These are phyloP conservation scores for Eruca vesicaria DNA, from an alignment of 441 rosid genomes.

Conservation along the genomic window DNA sequence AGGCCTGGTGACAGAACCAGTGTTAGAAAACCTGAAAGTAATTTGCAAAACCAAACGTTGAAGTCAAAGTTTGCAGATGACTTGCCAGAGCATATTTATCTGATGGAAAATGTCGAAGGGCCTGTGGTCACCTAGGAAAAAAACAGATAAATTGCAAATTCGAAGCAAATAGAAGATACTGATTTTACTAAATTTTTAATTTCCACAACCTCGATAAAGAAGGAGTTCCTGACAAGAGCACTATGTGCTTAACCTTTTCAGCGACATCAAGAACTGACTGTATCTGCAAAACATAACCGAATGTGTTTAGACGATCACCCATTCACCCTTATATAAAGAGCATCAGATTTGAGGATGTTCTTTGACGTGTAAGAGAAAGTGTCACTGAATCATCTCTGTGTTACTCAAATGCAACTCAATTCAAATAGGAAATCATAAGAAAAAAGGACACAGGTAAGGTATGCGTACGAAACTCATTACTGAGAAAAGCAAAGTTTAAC, in stretches of 20 bases:
- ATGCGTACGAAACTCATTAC: background rate
- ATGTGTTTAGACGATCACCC: conserved; percentile 17
- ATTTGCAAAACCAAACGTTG: conserved; percentile 18
- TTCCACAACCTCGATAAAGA: conserved; percentile 91
- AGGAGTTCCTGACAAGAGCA: conserved; percentile 94
- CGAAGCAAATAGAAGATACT: conserved; percentile 10
- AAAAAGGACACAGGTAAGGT: background rate
- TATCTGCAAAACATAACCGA: conserved; percentile 47
- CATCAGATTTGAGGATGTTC: conserved; percentile 6
- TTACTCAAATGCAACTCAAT: background rate
- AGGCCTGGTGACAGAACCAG: conserved; percentile 65
- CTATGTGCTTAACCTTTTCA: conserved; percentile 68
- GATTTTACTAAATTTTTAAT: conserved; percentile 12
- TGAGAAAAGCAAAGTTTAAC: background rate
- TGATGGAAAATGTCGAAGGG: conserved; percentile 97
- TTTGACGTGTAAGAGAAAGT: conserved; percentile 6
- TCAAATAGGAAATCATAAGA: background rate
- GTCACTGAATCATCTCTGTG: conserved; percentile 15
- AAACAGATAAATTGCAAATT: conserved; percentile 20
- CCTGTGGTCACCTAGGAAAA: conserved; percentile 70
- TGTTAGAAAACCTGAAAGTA: conserved; percentile 20
- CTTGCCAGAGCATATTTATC: conserved; percentile 92
- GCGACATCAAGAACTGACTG: conserved; percentile 83
- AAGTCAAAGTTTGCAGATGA: conserved; percentile 35
- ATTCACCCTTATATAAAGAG: conserved; percentile 8